Evolutionary conservation across 495 filamentous ascomycete species (phyloP).

Genomic region (Penicillium waksmanii): DNA sequence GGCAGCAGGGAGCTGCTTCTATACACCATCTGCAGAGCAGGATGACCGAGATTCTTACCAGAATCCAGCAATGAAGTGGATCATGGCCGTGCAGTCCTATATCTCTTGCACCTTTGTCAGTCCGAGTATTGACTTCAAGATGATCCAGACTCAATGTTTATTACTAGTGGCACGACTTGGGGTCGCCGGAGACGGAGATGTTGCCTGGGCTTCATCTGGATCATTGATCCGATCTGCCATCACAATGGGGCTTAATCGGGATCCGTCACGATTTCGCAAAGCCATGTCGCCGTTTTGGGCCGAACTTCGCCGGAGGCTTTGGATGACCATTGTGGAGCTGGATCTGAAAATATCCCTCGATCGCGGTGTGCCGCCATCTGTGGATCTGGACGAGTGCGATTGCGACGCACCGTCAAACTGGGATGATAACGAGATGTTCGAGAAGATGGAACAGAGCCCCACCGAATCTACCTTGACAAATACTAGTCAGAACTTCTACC

Average conservation of each 20-base stretch:
- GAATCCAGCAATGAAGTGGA: constrained; percentile 49
- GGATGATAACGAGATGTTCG: constrained; percentile 59
- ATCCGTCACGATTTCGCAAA: constrained; percentile 54
- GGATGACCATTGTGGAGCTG: constrained; percentile 66
- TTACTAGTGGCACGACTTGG: constrained; percentile 56
- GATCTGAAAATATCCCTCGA: constrained; percentile 60
- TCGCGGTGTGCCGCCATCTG: constrained; percentile 54
- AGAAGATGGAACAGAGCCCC: constrained; percentile 40
- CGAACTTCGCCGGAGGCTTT: constrained; percentile 62
- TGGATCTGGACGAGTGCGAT: constrained; percentile 49
- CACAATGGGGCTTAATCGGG: constrained; percentile 62
- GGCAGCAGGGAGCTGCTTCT: constrained; percentile 56
- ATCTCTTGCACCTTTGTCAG: constrained; percentile 56
- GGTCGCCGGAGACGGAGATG: constrained; percentile 53
- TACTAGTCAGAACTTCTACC: constrained; percentile 57
- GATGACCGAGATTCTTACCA: constrained; percentile 32
- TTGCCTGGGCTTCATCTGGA: constrained; percentile 60
- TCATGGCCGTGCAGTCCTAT: constrained; percentile 61
- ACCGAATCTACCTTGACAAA: constrained; percentile 32
- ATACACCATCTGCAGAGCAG: constrained; percentile 22
- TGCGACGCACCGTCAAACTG: constrained; percentile 59
- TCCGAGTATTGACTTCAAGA: constrained; percentile 51
- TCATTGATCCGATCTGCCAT: constrained; percentile 59
- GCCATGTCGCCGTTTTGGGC: constrained; percentile 47
- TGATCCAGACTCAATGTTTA: constrained; percentile 59